Evolutionary conservation across 345 rosid species (phyloP), one percentile per base, ranked within the genome.

Genomic region (Anastatica hierochuntica): DNA sequence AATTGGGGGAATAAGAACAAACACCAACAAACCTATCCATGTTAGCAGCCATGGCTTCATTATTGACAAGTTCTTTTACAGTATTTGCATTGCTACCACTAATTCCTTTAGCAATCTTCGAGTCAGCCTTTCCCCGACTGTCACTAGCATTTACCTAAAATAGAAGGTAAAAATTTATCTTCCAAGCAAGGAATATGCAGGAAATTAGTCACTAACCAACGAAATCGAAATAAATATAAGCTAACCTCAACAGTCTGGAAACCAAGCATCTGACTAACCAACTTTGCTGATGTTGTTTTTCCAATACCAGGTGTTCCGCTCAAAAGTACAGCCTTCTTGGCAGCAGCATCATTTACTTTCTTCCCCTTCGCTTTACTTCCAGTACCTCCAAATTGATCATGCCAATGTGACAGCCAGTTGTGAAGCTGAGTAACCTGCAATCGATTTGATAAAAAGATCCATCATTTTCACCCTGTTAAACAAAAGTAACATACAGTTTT

Each of bases 261-360:
- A 73, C 95, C 95, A 33, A 88, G 80, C 96, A 88, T 88, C 79
- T 81, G 77, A 72, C 83, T 58, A 67, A 87, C 88, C 80, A 90
- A 75, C 76, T 84, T 87, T 53, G 90, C 98, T 29, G 96, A 71
- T 9, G 96, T 81, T 55, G 98, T 90, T 78, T 90, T 90, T 65
- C 98, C 96, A 59, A 84, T 88, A 47, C 98, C 98, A 34, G 98
- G 98, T 51, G 94, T 63, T 76, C 98, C 98, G 55, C 95, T 80
- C 61, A 90, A 73, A 49, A 90, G 77, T 35, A 83, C 83, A 58
- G 90, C 96, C 62, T 92, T 92, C 63, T 83, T 88, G 42, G 86
- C 77, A 63, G 59, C 49, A 45, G 86, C 52, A 66, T 87, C 96
- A 76, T 53, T 83, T 64, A 76, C 66, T 53, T 77, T 87, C 68